These are phyloP conservation scores for Endoconidiophora laricicola DNA, from an alignment of 2,329 filamentous ascomycete species.

Conservation along the genomic window DNA sequence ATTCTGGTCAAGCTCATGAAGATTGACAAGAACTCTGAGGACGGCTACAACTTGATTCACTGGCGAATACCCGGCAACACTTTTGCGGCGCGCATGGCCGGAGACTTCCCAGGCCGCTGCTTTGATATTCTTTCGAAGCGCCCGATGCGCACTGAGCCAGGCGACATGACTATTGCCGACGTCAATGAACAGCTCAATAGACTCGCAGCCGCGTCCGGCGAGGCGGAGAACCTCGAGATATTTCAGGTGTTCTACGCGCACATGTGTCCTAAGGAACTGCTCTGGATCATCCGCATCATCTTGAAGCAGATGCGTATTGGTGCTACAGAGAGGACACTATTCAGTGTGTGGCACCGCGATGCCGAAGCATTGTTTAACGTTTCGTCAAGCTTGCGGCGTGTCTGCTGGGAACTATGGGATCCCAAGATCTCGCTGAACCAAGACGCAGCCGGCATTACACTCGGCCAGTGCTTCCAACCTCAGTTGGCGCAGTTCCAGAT, in stretches of 20 bases:
- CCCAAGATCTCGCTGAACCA: slow-evolving; percentile 54
- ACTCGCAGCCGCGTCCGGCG: slow-evolving; percentile 57
- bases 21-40: slow-evolving; percentile 78
- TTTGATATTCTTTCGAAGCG: slow-evolving; percentile 75
- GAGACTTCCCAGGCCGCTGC: slow-evolving; percentile 84
- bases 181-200: slow-evolving; percentile 76
- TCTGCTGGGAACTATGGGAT: slow-evolving; percentile 87
- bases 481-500: slow-evolving; percentile 88
- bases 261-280: slow-evolving; percentile 87
- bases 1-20: slow-evolving; percentile 84
- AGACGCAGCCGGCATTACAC: slow-evolving; percentile 53
- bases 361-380: slow-evolving; percentile 70
- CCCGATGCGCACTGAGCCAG: slow-evolving; percentile 54
- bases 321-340: slow-evolving; percentile 75
- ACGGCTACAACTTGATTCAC: slow-evolving; percentile 68
- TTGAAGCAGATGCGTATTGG: slow-evolving; percentile 58
- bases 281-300: slow-evolving; percentile 90
- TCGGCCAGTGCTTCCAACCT: slow-evolving; percentile 95
- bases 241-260: slow-evolving; percentile 69
- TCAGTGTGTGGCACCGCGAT: slow-evolving; percentile 69
- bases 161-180: slow-evolving; percentile 71
- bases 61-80: slow-evolving; percentile 79
- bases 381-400: slow-evolving; percentile 72
- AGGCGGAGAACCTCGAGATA: slow-evolving; percentile 70
- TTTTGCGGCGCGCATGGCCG: slow-evolving; percentile 48